Evolutionary conservation across 192 early-diverging fungal species (phyloP), one percentile per base, ranked within the genome.

Genomic region (Obelidium mucronatum): DNA sequence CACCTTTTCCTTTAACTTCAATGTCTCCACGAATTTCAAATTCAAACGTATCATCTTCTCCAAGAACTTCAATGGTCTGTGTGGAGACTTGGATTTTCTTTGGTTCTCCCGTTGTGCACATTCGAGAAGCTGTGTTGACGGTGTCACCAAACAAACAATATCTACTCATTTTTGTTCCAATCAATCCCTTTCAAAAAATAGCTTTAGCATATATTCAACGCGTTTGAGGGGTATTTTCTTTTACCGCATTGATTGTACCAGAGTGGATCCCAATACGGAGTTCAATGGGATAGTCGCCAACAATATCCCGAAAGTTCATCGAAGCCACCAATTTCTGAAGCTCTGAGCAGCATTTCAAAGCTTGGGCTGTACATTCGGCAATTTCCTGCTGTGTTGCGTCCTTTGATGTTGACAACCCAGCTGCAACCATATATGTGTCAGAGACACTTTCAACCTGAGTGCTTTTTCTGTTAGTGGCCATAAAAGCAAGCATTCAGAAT

Each of bases 131-230:
- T 3, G 73, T 82, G 55, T 76, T 80, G n/a, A 80, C 77, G 3
- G 80, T 80, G 67, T 83, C 78, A 31, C 82, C 79, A 71, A 83
- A 83, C 40, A 83, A 33, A 65, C 81, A 80, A 59, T 83, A 83
- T n/a, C 78, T 48, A 19, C 82, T 79, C 80, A 83, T 82, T 33
- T 83, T 83, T 44, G 64, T 73, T 60, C 82, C 82, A 48, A 83
- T 74, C 2, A 83, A 67, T 28, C 82, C 82, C 30, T 83, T 55
- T 30, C 75, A 58, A 69, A 28, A 15, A 35, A 40, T 33, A 19
- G 30, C 67, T 0, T 52, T 5, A 68, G 24, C 15, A 61, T 60
- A 73, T 5, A 69, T 55, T 30, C 36, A 15, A 69, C 8, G n/a
- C n/a, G n/a, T n/a, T 30, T 15, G 34, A 11, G 15, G 24, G 36